Evolutionary conservation across 164 flowering plant genomes (phyloP).

Genomic region (Kingdonia uniflora): DNA sequence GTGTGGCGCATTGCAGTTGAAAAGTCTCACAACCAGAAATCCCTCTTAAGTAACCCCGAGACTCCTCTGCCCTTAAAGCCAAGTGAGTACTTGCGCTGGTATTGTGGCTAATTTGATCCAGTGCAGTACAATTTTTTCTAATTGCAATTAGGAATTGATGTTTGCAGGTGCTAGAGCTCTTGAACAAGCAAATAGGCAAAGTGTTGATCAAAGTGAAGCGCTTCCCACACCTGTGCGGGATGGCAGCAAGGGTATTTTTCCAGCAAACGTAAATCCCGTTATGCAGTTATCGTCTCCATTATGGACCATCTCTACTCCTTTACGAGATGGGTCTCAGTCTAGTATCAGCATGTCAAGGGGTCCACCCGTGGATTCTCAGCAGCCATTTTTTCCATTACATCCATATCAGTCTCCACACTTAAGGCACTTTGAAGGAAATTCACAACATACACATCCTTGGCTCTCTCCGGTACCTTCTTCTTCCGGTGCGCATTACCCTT

Average conservation of each 20-base stretch:
- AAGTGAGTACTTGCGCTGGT: constrained; percentile 26
- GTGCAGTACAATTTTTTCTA: no score
- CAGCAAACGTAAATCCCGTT: constrained; percentile 30
- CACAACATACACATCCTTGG: constrained; percentile 41
- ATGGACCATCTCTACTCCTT: constrained; percentile 62
- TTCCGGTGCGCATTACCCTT: constrained; percentile 30
- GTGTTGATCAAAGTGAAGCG: constrained; percentile 33
- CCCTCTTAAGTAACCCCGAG: constrained; percentile 30
- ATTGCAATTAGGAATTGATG: constrained; percentile 3
- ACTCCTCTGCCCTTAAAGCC: constrained; percentile 44
- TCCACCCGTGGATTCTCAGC: constrained; percentile 44
- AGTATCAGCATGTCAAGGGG: constrained; percentile 29
- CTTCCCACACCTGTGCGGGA: constrained; percentile 34
- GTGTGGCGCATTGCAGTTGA: constrained; percentile 59
- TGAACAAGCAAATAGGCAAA: constrained; percentile 35
- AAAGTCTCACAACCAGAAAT: constrained; percentile 45
- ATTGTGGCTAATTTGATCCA: neutral
- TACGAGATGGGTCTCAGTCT: constrained; percentile 39
- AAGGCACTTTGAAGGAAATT: constrained; percentile 45
- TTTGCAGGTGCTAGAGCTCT: constrained; percentile 38
- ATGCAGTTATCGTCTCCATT: constrained; percentile 72
- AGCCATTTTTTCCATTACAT: constrained; percentile 44
- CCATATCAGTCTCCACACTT: constrained; percentile 56
- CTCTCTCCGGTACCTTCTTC: constrained; percentile 48
- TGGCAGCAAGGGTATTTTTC: constrained; percentile 39